phyloP scores from a whole-genome alignment of 2,329 filamentous ascomycete species.

The Beauveria medogensis region DNA sequence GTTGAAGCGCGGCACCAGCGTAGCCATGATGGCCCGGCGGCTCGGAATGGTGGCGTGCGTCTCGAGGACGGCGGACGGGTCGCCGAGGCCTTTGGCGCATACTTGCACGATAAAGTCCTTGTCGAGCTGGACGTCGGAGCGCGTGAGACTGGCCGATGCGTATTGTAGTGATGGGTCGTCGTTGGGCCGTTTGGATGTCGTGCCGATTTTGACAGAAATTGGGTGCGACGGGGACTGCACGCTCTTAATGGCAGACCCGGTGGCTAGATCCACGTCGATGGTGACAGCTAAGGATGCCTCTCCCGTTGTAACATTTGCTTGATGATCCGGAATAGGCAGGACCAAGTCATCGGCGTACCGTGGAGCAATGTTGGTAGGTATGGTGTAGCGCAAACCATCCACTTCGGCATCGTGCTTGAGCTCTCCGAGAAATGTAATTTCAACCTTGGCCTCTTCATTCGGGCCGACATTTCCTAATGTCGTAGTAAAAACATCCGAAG shows the following conservation, averaged over 20 bases:
- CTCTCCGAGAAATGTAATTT: conserved; percentile 61
- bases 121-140: conserved; percentile 44
- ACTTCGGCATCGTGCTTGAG: conserved; percentile 63
- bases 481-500: conserved; percentile 60
- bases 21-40: conserved; percentile 61
- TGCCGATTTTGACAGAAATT: conserved; percentile 57
- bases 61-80: conserved; percentile 59
- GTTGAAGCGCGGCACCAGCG: conserved; percentile 62
- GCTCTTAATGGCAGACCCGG: conserved; percentile 47
- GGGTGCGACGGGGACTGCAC: conserved; percentile 62
- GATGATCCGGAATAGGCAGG: background rate
- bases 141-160: conserved; percentile 53
- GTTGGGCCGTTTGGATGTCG: conserved; percentile 32
- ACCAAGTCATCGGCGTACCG: conserved; percentile 43
- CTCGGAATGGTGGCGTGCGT: conserved; percentile 52
- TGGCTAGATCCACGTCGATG: conserved; percentile 38
- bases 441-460: conserved; percentile 46
- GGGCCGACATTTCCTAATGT: conserved; percentile 60
- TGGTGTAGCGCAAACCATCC: conserved; percentile 60
- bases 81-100: conserved; percentile 48
- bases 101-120: conserved; percentile 62
- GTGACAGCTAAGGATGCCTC: conserved; percentile 17
- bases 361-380: conserved; percentile 60
- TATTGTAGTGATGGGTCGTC: conserved; percentile 45
- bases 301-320: background rate